A percentile compares a stretch with the other conserved stretches of the same genome.
Evolutionary conservation across 139 green algal species (phyloP).

Genomic region (Coelastrella sp.): DNA sequence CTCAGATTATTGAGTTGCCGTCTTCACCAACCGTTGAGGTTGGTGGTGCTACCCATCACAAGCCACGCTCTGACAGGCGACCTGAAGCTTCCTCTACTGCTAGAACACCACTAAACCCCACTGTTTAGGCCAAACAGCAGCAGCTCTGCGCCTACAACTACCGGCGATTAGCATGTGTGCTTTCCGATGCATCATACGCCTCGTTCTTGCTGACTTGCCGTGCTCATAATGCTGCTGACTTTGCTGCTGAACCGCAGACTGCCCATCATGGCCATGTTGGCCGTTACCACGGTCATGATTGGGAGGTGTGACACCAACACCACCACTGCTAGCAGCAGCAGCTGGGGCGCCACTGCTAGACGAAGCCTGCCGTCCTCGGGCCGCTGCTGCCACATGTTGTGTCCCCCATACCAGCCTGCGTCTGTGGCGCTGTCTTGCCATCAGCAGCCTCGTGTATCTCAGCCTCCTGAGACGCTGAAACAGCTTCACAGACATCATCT

Average conservation of each 20-base stretch:
- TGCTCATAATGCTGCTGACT: slow-evolving; percentile 1
- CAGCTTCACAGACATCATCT: neutral
- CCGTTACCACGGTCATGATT: no score
- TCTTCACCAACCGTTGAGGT: no score
- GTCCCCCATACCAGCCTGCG: neutral
- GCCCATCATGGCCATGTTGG: neutral
- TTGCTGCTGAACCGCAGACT: no score
- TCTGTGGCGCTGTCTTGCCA: neutral
- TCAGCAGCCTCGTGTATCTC: neutral
- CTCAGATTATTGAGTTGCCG: no score
- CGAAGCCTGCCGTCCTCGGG: no score
- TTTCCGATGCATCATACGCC: neutral
- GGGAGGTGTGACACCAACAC: no score
- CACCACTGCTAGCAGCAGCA: no score
- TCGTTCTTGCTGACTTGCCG: neutral
- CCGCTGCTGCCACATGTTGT: neutral
- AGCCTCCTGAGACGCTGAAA: neutral
- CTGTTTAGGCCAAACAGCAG: neutral
- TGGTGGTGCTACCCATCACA: no score
- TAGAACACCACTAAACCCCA: neutral
- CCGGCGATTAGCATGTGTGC: neutral
- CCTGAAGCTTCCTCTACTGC: no score
- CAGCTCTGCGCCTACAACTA: neutral
- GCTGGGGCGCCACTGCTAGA: no score
- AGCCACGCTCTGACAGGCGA: no score